A percentile compares a stretch with the other conserved stretches of the same genome.
phyloP scores from a whole-genome alignment of 2,329 filamentous ascomycete genomes.

The Dactylellina parvicollis region DNA sequence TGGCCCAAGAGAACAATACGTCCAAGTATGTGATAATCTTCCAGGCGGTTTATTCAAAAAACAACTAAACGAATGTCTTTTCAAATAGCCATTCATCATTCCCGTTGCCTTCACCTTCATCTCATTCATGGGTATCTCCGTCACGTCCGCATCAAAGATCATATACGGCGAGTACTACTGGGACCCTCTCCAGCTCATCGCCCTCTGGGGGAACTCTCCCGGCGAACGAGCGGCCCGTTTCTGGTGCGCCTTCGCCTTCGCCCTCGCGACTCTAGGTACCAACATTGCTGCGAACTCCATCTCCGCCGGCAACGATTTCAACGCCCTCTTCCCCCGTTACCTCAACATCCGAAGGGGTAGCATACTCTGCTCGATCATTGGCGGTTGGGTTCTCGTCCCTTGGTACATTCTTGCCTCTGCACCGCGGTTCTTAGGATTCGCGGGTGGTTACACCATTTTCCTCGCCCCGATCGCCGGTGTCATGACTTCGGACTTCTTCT shows the following conservation, averaged over 20 bases:
- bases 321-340: conserved; percentile 67
- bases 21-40: conserved; percentile 36
- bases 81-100: conserved; percentile 62
- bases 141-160: conserved; percentile 67
- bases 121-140: conserved; percentile 68
- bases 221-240: conserved; percentile 64
- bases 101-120: conserved; percentile 65
- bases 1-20: conserved; percentile 60
- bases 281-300: conserved; percentile 69
- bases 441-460: conserved; percentile 74
- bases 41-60: background rate
- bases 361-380: conserved; percentile 67
- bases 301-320: conserved; percentile 68
- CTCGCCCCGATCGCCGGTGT: conserved; percentile 72
- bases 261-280: conserved; percentile 68
- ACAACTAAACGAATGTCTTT: conserved; percentile 28
- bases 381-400: conserved; percentile 70
- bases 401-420: conserved; percentile 74
- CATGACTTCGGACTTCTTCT: conserved; percentile 71
- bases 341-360: conserved; percentile 70
- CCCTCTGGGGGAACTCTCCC: conserved; percentile 61
- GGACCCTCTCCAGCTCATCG: conserved; percentile 66
- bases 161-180: conserved; percentile 67
- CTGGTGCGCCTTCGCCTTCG: conserved; percentile 67
- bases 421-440: conserved; percentile 71